A percentile compares a stretch with the other conserved stretches of the same genome.
Evolutionary conservation across 1,139 yeast genomes (phyloP).

Genomic region (Hyphopichia wangnamkhiaoensis): DNA sequence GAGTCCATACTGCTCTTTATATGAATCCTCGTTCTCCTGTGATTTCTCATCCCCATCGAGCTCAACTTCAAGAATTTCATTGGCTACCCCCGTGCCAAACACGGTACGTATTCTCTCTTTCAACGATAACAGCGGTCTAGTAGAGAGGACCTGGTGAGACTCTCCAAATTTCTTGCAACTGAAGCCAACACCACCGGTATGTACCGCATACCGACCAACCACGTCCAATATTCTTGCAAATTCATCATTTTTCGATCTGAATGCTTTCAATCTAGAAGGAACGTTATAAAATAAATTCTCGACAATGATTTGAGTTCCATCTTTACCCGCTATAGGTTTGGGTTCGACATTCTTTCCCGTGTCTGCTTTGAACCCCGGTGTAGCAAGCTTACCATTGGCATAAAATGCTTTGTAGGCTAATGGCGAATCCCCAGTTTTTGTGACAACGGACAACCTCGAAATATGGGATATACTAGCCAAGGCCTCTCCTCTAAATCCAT

Average conservation of each 20-base stretch:
- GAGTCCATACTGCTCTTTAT: constrained; percentile 44
- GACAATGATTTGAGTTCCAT: constrained; percentile 82
- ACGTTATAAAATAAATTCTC: constrained; percentile 90
- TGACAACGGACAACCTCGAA: constrained; percentile 71
- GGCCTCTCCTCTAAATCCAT: constrained; percentile 67
- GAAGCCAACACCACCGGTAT: constrained; percentile 68
- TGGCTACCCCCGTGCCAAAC: constrained; percentile 71
- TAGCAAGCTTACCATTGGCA: constrained; percentile 59
- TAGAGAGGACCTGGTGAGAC: constrained; percentile 54
- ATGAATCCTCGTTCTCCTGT: constrained; percentile 14
- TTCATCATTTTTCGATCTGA: constrained; percentile 73
- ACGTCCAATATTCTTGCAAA: constrained; percentile 77
- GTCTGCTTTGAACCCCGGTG: constrained; percentile 31
- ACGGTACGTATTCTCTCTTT: constrained; percentile 73
- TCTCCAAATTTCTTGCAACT: constrained; percentile 80
- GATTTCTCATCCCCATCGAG: constrained; percentile 17
- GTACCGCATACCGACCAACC: constrained; percentile 80
- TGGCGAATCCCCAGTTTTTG: constrained; percentile 60
- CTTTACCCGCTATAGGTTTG: constrained; percentile 80
- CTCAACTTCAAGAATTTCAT: constrained; percentile 56
- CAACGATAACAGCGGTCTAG: constrained; percentile 47
- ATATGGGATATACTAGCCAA: constrained; percentile 62
- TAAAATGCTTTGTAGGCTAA: constrained; percentile 74
- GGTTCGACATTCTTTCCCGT: constrained; percentile 41
- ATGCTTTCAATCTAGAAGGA: constrained; percentile 72